Conservation (phyloP, 257 asterid genomes). For the Nemophila menziesii region DNA sequence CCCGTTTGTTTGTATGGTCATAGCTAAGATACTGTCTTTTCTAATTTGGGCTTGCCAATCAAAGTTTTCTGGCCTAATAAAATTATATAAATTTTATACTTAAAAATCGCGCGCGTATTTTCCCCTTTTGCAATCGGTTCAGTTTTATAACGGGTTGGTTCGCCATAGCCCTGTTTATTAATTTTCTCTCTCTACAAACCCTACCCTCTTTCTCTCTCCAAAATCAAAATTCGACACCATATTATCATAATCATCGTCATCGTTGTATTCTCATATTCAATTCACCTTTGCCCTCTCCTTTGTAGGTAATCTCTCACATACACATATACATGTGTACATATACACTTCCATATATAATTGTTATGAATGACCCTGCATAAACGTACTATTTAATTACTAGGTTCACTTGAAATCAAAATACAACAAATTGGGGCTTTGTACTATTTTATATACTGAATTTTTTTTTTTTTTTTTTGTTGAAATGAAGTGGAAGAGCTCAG, state of each 20-base stretch:
- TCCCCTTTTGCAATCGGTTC: neutral
- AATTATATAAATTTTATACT: no score
- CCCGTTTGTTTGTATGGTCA: no score
- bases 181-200: neutral
- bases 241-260: no score
- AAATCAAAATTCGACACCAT: neutral
- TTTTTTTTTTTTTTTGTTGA: neutral
- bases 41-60: no score
- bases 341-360: neutral
- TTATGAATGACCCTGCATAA: neutral
- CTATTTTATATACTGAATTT: neutral
- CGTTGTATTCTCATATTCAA: neutral
- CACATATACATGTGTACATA: neutral
- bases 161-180: neutral
- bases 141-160: neutral
- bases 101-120: neutral
- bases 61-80: no score
- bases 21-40: no score
- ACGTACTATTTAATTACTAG: conserved; percentile 5
- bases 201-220: conserved; percentile 1
- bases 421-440: conserved; percentile 1
- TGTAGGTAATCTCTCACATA: neutral
- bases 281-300: neutral
- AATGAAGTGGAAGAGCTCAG: neutral
- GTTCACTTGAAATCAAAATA: conserved; percentile 6